These are phyloP conservation scores for Abrus pulchellus DNA, from an alignment of 306 rosid species.

Conservation along the genomic window DNA sequence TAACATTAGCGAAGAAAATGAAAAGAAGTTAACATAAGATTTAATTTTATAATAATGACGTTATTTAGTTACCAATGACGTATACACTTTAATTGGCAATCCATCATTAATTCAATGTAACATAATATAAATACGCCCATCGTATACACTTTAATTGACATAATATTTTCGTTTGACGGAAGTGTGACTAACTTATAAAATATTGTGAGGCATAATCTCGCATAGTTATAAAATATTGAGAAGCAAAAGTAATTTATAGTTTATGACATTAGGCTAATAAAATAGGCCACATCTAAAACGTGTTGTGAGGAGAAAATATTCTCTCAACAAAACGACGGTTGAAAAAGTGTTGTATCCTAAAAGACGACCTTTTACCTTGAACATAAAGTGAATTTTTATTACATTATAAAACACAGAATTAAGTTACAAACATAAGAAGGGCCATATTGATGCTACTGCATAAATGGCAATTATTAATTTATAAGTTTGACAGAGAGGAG, in stretches of 20 bases:
- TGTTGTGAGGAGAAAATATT: neutral
- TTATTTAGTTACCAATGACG: neutral
- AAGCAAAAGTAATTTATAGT: neutral
- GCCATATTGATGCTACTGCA: too few species aligned
- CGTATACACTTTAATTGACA: too few species aligned
- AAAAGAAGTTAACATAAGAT: too few species aligned
- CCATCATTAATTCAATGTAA: neutral
- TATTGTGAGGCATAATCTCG: too few species aligned
- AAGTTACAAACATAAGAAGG: neutral
- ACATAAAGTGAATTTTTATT: neutral
- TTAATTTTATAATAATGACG: neutral
- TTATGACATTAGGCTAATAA: neutral
- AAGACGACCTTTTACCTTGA: neutral
- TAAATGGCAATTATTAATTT: too few species aligned
- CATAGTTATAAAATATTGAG: neutral
- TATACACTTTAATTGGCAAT: neutral
- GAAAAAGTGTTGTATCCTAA: neutral
- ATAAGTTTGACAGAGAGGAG: neutral
- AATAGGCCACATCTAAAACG: neutral
- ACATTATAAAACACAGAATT: neutral
- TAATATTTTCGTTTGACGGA: too few species aligned
- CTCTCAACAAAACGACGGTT: neutral
- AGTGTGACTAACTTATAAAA: too few species aligned
- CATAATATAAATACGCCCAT: neutral
- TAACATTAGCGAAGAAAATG: too few species aligned